These are phyloP conservation scores for Epichloe amarillans DNA, from an alignment of 2,329 filamentous ascomycete genomes.

Conservation along the genomic window DNA sequence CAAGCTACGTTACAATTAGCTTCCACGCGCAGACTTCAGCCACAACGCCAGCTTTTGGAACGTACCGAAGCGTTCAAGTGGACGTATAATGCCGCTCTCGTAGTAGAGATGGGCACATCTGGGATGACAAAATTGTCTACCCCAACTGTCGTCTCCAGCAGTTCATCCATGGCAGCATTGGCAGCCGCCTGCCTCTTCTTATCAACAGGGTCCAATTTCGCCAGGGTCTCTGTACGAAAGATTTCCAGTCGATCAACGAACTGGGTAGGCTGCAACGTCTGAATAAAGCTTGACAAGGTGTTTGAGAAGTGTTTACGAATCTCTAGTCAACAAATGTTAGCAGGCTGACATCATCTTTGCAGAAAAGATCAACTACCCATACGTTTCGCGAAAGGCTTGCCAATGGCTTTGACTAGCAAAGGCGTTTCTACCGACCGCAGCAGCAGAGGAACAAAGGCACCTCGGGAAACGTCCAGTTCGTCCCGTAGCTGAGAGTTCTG, in stretches of 20 bases:
- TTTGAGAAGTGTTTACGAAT: conserved; percentile 35
- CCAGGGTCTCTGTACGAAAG: conserved; percentile 44
- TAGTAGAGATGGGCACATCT: conserved; percentile 60
- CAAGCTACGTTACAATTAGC: conserved; percentile 39
- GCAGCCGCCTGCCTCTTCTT: conserved; percentile 36
- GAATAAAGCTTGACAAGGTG: conserved; percentile 39
- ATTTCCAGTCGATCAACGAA: conserved; percentile 40
- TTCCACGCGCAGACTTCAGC: not conserved
- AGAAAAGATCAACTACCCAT: conserved; percentile 4
- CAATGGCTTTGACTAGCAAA: conserved; percentile 39
- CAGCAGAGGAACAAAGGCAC: conserved; percentile 51
- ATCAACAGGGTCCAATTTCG: conserved; percentile 38
- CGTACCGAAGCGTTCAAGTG: conserved; percentile 71
- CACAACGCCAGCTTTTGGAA: conserved; percentile 1
- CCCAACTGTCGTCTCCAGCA: conserved; percentile 42
- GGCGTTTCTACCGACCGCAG: conserved; percentile 48
- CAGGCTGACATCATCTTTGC: not conserved
- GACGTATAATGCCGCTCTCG: conserved; percentile 71
- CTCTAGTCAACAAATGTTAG: conserved; percentile 17
- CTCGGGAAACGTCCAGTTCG: conserved; percentile 47
- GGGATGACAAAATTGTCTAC: conserved; percentile 40
- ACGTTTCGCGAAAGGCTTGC: conserved; percentile 40
- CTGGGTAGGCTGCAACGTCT: conserved; percentile 42
- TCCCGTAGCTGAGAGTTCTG: conserved; percentile 33
- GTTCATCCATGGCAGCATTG: conserved; percentile 39